Base-by-base conservation (phyloP, 2,329 filamentous ascomycete genomes). In the Harringtonia lauricola region DNA sequence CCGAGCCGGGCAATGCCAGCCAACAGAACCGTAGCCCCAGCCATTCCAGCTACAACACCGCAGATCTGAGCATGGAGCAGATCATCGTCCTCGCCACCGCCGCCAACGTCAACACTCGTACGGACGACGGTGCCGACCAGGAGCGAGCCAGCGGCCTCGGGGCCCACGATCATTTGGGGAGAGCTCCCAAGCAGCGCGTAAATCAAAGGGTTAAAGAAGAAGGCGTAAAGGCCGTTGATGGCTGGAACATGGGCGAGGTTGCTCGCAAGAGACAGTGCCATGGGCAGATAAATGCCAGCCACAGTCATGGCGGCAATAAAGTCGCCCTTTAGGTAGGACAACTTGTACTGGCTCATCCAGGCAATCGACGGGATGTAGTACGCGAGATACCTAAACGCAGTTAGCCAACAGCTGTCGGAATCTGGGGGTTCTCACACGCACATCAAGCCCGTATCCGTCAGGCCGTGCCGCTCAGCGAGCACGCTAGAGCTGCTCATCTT, bases 251-350 rank as follows among this genome's bases (percentile, higher is more conserved):
- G 92, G 7, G 84, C 88, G 35, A 98, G 79, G 57, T 96, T 96
- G 34, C 86, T 80, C 44, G 92, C 88, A 51, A 94, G 83, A 0
- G 92, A 96, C 14, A 98, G 74, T 0, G 88, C 84, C 89, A 98
- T 95, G 41, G 92, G 92, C 31, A 98, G 83, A 61, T 98, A 98
- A 66, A 98, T 92, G 22, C 89, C 95, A n/a, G 90, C 86, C 67
- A 98, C 83, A n/a, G 92, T 96, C 49, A 96, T 61, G 39, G 90
- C 89, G 9, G 90, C 83, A 14, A 94, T 70, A 17, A 96, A 65
- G 61, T 98, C 92, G 39, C 92, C 92, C 53, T 82, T 78, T 39
- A 96, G 63, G 62, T 86, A 95, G 4, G 78, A 75, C 73, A 79
- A 81, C 53, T 76, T 79, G 63, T 98, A 98, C 64, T 95, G 86